Conservation (phyloP, 2,329 filamentous ascomycete species). For the Colletotrichum liriopes region DNA sequence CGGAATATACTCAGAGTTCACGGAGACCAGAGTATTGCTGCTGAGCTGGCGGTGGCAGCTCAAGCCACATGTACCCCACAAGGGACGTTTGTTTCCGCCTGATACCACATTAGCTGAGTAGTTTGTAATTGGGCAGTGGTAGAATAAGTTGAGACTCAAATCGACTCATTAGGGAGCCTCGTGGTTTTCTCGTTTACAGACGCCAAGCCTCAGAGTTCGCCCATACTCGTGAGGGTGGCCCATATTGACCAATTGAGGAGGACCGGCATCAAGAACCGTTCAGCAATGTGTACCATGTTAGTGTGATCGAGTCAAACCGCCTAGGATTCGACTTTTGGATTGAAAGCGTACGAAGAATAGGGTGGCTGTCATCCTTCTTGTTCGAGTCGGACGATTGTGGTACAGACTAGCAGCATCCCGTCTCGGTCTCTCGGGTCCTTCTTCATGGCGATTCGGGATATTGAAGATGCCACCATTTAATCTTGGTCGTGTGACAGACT, state of each 20-base stretch:
- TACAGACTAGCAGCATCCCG: conserved; percentile 18
- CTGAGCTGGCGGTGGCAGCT: too few species aligned
- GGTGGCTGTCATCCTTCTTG: conserved; percentile 34
- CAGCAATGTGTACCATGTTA: background rate
- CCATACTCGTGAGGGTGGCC: conserved; percentile 3
- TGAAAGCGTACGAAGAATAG: background rate
- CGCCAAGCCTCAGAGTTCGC: conserved; percentile 20
- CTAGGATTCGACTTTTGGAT: background rate
- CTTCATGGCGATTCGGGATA: background rate
- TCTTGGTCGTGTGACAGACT: background rate
- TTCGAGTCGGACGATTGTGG: conserved; percentile 18
- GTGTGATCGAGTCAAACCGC: conserved; percentile 10
- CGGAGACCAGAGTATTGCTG: too few species aligned
- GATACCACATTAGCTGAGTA: background rate
- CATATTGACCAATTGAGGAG: conserved; percentile 1
- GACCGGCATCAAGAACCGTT: background rate
- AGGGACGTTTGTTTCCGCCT: too few species aligned
- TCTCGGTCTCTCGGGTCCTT: background rate
- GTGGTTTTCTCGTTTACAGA: conserved; percentile 10
- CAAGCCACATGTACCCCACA: too few species aligned
- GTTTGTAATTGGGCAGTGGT: conserved; percentile 4
- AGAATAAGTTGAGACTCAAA: conserved; percentile 4
- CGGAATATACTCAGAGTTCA: too few species aligned
- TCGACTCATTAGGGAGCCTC: conserved; percentile 23
- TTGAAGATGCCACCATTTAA: too few species aligned